These are phyloP conservation scores for Trichomonascaceae sp. DNA, from an alignment of 1,139 yeast species.

Conservation along the genomic window DNA sequence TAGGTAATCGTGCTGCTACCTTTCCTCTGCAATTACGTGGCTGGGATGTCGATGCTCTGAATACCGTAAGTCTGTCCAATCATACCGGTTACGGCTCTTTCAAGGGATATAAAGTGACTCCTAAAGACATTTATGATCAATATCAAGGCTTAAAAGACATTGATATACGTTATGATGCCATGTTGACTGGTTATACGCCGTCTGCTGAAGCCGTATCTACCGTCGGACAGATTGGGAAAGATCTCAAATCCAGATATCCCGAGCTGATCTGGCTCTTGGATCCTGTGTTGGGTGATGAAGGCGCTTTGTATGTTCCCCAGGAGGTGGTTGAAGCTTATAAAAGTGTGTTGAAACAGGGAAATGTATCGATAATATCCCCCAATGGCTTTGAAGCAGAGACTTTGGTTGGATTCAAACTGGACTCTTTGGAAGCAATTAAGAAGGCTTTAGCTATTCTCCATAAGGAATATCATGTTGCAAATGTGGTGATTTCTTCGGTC, in stretches of 20 bases:
- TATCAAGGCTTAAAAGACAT: constrained; percentile 44
- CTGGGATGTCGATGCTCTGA: constrained; percentile 80
- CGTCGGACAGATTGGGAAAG: constrained; percentile 41
- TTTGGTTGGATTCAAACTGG: constrained; percentile 50
- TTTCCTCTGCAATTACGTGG: constrained; percentile 73
- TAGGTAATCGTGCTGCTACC: constrained; percentile 73
- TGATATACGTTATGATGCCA: constrained; percentile 47
- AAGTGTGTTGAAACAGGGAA: constrained; percentile 43
- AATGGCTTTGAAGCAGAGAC: constrained; percentile 87
- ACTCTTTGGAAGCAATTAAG: constrained; percentile 38
- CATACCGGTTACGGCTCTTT: constrained; percentile 71
- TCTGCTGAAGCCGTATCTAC: constrained; percentile 46
- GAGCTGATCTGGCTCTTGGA: constrained; percentile 59
- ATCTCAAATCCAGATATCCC: constrained; percentile 24
- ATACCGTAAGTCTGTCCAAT: constrained; percentile 75
- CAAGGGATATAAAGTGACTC: constrained; percentile 40
- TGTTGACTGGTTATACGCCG: constrained; percentile 71
- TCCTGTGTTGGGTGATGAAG: constrained; percentile 94
- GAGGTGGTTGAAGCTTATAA: constrained; percentile 63
- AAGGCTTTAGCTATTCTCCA: constrained; percentile 48
- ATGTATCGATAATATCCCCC: constrained; percentile 73
- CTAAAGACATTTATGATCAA: constrained; percentile 39
- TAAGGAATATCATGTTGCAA: constrained; percentile 43
- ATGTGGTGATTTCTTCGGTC: constrained; percentile 67
- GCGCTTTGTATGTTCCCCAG: constrained; percentile 68